These are phyloP conservation scores for Colletotrichum gigasporum DNA, from an alignment of 2,329 filamentous ascomycete species.

Conservation along the genomic window DNA sequence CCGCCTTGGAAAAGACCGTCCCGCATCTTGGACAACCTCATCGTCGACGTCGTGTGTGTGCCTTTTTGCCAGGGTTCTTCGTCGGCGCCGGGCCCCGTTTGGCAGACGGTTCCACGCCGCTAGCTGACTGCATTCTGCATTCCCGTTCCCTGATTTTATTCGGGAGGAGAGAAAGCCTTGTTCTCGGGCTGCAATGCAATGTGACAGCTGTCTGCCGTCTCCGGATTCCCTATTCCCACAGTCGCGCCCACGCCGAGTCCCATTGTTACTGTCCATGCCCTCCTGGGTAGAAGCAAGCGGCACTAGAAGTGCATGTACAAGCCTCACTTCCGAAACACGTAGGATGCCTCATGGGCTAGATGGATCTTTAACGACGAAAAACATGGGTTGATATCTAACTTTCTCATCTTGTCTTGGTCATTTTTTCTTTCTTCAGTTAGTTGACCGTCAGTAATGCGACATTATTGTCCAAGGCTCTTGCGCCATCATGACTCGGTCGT, in stretches of 20 bases:
- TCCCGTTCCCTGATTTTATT: background rate
- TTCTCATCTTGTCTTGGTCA: constrained; percentile 7
- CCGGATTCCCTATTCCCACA: background rate
- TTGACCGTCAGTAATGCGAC: background rate
- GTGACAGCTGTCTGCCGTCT: background rate
- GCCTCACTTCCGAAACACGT: background rate
- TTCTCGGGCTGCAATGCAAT: constrained; percentile 8
- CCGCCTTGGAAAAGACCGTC: background rate
- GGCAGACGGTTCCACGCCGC: background rate
- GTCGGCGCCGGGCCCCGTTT: background rate
- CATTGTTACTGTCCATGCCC: background rate
- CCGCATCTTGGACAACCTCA: background rate
- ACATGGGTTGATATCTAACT: constrained; percentile 11
- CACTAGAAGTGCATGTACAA: background rate
- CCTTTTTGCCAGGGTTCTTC: background rate
- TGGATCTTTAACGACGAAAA: background rate
- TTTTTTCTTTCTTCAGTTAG: background rate
- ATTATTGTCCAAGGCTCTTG: too few species aligned
- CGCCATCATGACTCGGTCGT: too few species aligned
- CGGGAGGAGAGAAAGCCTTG: background rate
- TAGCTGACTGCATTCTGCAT: background rate
- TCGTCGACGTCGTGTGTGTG: background rate
- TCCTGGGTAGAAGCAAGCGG: too few species aligned
- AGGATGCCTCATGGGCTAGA: background rate
- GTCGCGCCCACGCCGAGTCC: background rate